A percentile compares a stretch with the other conserved stretches of the same genome.
Evolutionary conservation across 163 green algal species (phyloP).

Genomic region (Scenedesmus sp.): DNA sequence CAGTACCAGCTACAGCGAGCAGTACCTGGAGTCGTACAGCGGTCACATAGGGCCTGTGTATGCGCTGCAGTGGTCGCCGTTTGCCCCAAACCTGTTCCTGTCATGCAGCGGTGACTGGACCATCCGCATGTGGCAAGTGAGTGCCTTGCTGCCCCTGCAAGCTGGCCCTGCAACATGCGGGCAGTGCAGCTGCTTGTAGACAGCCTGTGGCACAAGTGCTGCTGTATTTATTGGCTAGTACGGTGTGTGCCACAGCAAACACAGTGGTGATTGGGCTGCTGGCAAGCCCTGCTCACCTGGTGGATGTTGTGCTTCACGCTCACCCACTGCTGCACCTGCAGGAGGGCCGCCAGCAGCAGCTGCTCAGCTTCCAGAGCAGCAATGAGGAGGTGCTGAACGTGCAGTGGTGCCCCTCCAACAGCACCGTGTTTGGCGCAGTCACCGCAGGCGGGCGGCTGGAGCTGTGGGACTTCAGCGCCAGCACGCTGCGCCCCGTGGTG

Average conservation of each 20-base stretch:
- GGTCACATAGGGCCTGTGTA: slow-evolving; percentile 92
- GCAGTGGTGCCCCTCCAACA: slow-evolving; percentile 85
- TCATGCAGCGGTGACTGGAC: slow-evolving; percentile 76
- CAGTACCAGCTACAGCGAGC: slow-evolving; percentile 86
- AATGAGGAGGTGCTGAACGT: slow-evolving; percentile 82
- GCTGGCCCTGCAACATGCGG: neutral
- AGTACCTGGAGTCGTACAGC: slow-evolving; percentile 85
- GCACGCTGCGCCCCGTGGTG: slow-evolving; percentile 79
- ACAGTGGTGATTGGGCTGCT: too few relatives aligned
- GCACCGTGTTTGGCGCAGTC: slow-evolving; percentile 86
- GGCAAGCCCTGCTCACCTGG: too few relatives aligned
- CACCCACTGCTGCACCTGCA: slow-evolving; percentile 79
- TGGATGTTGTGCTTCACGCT: too few relatives aligned
- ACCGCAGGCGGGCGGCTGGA: slow-evolving; percentile 81
- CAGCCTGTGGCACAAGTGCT: too few relatives aligned
- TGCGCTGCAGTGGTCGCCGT: slow-evolving; percentile 85
- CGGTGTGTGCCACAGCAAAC: too few relatives aligned
- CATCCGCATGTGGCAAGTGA: slow-evolving; percentile 33
- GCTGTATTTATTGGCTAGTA: too few relatives aligned
- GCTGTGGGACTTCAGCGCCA: slow-evolving; percentile 86
- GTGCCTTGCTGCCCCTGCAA: neutral
- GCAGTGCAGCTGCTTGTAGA: neutral
- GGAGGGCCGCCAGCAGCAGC: slow-evolving; percentile 72
- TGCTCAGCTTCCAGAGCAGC: slow-evolving; percentile 61
- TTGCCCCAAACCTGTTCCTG: slow-evolving; percentile 82